Base-by-base conservation (phyloP, 441 rosid genomes). In the Pelargonium fulgidum region DNA sequence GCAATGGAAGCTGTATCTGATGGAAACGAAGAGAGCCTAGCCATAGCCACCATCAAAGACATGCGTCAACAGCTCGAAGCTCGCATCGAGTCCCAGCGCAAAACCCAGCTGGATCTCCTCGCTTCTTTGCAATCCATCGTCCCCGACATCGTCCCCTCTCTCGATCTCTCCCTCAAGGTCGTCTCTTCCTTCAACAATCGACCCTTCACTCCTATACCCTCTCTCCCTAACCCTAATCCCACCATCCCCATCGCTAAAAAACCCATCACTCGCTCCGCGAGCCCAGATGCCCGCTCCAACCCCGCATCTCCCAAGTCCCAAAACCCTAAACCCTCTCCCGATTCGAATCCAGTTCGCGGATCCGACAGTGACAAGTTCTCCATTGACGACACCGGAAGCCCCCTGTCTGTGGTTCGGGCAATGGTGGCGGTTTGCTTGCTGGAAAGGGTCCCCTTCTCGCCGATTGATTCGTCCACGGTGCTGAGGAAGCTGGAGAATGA, bases 401-500 rank as follows among this genome's bases (percentile, higher is more conserved):
- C 96, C 11, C 76, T 89, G 79, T 77, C 84, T 0, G 77, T 82
- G n/a, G 93, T 89, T 62, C 81, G 96, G 80, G 91, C 91, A 1
- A 84, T 86, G 90, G 98, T 94, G 17, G 97, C 98, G 0, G 89
- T 82, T 36, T 86, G 94, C 72, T 80, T 94, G 77, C 78, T 90
- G 73, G 93, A 86, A 75, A 74, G 92, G 73, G 96, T 86, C 13
- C 97, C 97, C 0, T 94, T 86, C 77, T 75, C 82, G 3, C 76
- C 89, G 3, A 89, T 87, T 6, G 99, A 91, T 76, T 94, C 97
- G 8, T 84, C 91, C 1, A 91, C 86, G 36, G 84, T 94, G 67
- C 77, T 85, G 68, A 84, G 97, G 80, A 94, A 94, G 87, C 73
- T 94, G 73, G 99, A 94, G 88, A 89, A 89, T 69, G 92, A 90